These are phyloP conservation scores for Fusarium sp. DNA, from an alignment of 2,329 filamentous ascomycete genomes.

Conservation along the genomic window DNA sequence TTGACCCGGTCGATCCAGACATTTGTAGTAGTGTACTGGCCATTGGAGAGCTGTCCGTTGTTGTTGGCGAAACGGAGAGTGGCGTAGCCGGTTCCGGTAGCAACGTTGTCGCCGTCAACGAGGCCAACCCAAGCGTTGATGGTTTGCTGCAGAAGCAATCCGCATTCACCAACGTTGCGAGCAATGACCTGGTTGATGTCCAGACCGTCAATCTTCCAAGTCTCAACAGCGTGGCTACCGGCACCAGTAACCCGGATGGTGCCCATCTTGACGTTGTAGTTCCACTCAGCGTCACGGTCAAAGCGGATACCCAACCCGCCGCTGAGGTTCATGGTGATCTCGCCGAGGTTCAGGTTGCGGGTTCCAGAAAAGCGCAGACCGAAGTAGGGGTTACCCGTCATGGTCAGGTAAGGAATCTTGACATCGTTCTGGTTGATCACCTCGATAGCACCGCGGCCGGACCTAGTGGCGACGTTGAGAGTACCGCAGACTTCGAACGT, in stretches of 20 bases:
- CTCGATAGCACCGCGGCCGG: slow-evolving; percentile 69
- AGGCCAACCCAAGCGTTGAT: slow-evolving; percentile 67
- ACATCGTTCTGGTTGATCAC: slow-evolving; percentile 64
- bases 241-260: slow-evolving; percentile 66
- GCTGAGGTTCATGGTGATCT: slow-evolving; percentile 69
- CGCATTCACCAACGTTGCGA: slow-evolving; percentile 69
- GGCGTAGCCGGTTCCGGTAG: slow-evolving; percentile 66
- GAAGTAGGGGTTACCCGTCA: slow-evolving; percentile 73
- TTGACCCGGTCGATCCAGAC: slow-evolving; percentile 67
- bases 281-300: slow-evolving; percentile 67
- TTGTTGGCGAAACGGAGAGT: slow-evolving; percentile 72
- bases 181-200: slow-evolving; percentile 68
- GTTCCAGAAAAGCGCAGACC: slow-evolving; percentile 70
- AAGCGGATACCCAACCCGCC: slow-evolving; percentile 71
- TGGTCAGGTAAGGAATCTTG: slow-evolving; percentile 69
- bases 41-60: slow-evolving; percentile 65
- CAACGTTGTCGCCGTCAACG: slow-evolving; percentile 71
- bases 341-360: slow-evolving; percentile 62
- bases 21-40: slow-evolving; percentile 67
- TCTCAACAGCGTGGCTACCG: slow-evolving; percentile 71
- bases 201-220: slow-evolving; percentile 72
- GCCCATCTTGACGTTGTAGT: slow-evolving; percentile 69
- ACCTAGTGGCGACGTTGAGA: slow-evolving; percentile 61
- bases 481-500: slow-evolving; percentile 73
- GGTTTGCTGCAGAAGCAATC: slow-evolving; percentile 69